Base-by-base conservation (phyloP, 192 early-diverging fungal genomes). In the Backusella sp. region DNA sequence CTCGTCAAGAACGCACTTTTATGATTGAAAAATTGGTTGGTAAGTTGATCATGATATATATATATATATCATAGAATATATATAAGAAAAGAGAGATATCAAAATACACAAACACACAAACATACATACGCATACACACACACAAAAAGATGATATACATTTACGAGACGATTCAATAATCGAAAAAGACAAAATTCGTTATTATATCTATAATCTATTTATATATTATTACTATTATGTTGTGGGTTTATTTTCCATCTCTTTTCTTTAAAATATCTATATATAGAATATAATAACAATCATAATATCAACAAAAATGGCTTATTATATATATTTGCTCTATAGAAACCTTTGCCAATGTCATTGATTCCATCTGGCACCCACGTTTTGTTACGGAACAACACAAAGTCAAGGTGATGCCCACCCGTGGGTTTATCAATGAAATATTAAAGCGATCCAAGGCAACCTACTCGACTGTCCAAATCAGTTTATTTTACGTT, bases 391-490 rank as follows among this genome's bases (percentile, higher is more conserved):
- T 83, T 14, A 46, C 75, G 1, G 77, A 77, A 62, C 76, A 76
- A 35, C 83, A 79, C 34, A 78, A 80, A 68, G 79, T 78, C 23
- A 81, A 82, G 17, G 82, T 86, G 15, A 81, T 89, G 28, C 88
- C 90, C 17, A 82, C 89, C 28, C 79, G 82, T 62, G 77, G 80
- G 66, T 91, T 92, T 73, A 89, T 92, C 77, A 86, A 87, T 52
- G 90, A 92, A 78, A 88, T 92, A 30, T 78, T 94, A 15, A 82
- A 87, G 52, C 88, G 92, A 23, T 91, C 90, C 19, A 85, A 87
- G 68, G 90, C 90, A 3, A 91, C 91, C 59, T 92, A 90, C 77
- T 89, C 91, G 5, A 92, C 90, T 21, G 84, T 94, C 36, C 91
- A 94, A 75, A 85, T 92, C 39, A 87, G 91, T 15, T 85, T 94